Percentiles rank a stretch among this genome's conserved stretches.
Evolutionary conservation across 352 stramenopile species (phyloP).

Genomic region (Aphanomyces cochlioides): DNA sequence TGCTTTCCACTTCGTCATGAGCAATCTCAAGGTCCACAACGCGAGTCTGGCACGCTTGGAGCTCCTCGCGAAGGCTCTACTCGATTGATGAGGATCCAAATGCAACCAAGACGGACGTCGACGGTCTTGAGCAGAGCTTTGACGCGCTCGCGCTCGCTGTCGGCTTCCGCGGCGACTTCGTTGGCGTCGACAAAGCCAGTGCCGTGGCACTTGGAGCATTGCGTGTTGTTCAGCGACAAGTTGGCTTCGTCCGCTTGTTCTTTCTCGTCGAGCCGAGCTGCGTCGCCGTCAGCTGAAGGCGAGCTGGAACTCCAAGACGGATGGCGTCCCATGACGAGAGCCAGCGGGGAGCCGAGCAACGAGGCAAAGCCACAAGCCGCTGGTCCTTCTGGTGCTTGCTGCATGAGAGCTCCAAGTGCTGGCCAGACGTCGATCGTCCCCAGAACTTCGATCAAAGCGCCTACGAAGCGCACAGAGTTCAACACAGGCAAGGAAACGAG

Average conservation of each 20-base stretch:
- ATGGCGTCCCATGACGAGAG: neutral
- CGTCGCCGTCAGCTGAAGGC: neutral
- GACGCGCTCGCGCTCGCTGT: neutral
- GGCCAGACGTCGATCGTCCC: neutral
- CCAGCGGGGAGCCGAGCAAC: neutral
- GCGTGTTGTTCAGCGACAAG: neutral
- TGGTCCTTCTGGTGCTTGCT: neutral
- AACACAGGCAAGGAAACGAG: neutral
- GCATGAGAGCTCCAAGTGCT: neutral
- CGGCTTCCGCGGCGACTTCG: neutral
- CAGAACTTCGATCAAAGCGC: constrained; percentile 9
- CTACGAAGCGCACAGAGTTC: neutral
- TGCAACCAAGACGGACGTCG: neutral
- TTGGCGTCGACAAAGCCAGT: constrained; percentile 2
- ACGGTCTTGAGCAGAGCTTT: constrained; percentile 4
- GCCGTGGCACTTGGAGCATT: constrained; percentile 7
- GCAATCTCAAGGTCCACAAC: constrained; percentile 10
- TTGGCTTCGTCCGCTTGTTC: neutral
- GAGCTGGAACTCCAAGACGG: no score
- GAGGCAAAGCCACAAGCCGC: neutral
- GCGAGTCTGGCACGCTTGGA: neutral
- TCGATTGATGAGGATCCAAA: neutral
- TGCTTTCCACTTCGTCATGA: constrained; percentile 3
- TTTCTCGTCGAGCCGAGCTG: neutral
- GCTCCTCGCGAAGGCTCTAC: constrained; percentile 6